These are phyloP conservation scores for Citrus medica DNA, from an alignment of 345 rosid species.

Conservation along the genomic window DNA sequence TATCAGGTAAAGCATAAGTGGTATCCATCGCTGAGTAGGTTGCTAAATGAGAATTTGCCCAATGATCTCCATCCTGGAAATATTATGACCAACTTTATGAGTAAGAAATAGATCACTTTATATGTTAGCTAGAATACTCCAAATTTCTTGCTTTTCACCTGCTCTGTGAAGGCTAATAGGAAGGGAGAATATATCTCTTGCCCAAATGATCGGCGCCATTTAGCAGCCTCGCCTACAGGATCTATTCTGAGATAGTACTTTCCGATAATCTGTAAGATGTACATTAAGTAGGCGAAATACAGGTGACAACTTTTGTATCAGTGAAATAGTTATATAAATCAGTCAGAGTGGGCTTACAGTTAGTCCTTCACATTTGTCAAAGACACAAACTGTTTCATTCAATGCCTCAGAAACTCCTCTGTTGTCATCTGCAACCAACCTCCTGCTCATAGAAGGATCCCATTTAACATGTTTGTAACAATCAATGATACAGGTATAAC, in stretches of 20 bases:
- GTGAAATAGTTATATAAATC: not conserved
- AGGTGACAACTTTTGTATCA: not conserved
- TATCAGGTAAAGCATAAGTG: constrained; percentile 35
- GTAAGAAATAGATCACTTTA: not conserved
- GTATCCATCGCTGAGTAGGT: constrained; percentile 34
- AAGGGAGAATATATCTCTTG: constrained; percentile 28
- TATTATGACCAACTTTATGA: not conserved
- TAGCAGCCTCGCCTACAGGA: constrained; percentile 21
- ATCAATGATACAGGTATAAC: not conserved
- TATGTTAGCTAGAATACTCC: not conserved
- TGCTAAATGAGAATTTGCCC: constrained; percentile 30
- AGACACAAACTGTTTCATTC: constrained; percentile 59
- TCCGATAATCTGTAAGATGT: constrained; percentile 8
- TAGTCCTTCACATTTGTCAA: constrained; percentile 51
- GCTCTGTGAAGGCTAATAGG: constrained; percentile 21
- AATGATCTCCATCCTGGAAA: constrained; percentile 32
- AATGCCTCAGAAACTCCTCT: constrained; percentile 70
- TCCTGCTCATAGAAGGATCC: constrained; percentile 33
- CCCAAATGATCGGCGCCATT: constrained; percentile 24
- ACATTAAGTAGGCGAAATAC: not conserved
- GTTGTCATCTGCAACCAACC: constrained; percentile 57
- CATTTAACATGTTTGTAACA: not conserved
- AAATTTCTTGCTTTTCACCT: constrained; percentile 8
- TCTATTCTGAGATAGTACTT: constrained; percentile 20
- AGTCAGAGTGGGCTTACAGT: constrained; percentile 36